These are phyloP conservation scores for Verticillium isaacii DNA, from an alignment of 2,329 filamentous ascomycete species.

Conservation along the genomic window DNA sequence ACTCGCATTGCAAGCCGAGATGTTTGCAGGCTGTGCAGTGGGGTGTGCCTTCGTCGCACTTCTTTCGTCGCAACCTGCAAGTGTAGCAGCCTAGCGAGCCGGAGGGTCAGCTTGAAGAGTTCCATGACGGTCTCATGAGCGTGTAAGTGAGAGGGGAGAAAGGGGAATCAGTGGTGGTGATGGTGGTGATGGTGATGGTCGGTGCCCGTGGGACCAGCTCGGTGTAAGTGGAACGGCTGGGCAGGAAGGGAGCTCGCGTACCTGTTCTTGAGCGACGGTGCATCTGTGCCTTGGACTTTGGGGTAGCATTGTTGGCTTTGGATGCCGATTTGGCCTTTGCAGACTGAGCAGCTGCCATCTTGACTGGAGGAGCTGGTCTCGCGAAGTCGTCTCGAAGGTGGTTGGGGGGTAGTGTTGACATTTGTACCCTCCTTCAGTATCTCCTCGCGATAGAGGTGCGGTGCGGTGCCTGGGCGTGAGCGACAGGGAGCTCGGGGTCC, in stretches of 20 bases:
- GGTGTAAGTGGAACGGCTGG: constrained; percentile 13
- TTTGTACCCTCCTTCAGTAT: constrained; percentile 44
- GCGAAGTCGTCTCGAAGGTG: constrained; percentile 35
- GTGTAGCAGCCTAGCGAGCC: constrained; percentile 57
- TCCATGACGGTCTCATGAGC: constrained; percentile 5
- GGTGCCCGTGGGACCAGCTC: not conserved
- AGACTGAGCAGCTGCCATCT: constrained; percentile 58
- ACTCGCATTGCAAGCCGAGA: constrained; percentile 85
- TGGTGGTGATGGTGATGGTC: constrained; percentile 14
- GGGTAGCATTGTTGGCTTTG: constrained; percentile 46
- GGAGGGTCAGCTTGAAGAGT: not conserved
- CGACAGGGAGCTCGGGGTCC: constrained; percentile 23
- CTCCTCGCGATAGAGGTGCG: constrained; percentile 18
- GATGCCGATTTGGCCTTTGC: constrained; percentile 54
- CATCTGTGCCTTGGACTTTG: constrained; percentile 76
- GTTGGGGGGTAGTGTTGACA: constrained; percentile 63
- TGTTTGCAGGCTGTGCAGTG: constrained; percentile 63
- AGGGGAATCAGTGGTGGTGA: constrained; percentile 11
- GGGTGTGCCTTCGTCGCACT: constrained; percentile 62
- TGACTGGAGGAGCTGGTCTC: constrained; percentile 41
- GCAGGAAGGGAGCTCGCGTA: constrained; percentile 33
- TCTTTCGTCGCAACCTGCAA: constrained; percentile 62
- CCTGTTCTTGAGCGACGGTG: constrained; percentile 92
- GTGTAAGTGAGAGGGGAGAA: constrained; percentile 21
- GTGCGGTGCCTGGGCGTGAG: constrained; percentile 34